A percentile compares a stretch with the other conserved stretches of the same genome.
phyloP scores from a whole-genome alignment of 257 asterid genomes.

The Plantago elongata region DNA sequence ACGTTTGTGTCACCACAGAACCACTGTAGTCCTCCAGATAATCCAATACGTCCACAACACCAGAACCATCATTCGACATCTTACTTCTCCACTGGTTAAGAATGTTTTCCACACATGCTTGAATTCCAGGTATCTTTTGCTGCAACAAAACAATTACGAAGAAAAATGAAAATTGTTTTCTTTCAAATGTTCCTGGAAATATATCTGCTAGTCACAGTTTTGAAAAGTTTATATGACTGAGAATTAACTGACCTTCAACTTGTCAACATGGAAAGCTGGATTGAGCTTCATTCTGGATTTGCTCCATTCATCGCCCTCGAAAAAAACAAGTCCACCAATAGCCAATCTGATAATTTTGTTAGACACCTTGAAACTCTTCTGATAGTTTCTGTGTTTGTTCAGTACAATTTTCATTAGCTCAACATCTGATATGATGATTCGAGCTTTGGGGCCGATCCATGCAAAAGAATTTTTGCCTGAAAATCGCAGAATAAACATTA shows the following conservation, averaged over 20 bases:
- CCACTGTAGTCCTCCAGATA: conserved; percentile 6
- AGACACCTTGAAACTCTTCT: conserved; percentile 13
- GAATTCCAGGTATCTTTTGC: conserved; percentile 23
- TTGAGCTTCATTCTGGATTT: conserved; percentile 5
- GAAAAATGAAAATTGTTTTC: no score
- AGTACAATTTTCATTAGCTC: conserved; percentile 12
- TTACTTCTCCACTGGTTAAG: conserved; percentile 10
- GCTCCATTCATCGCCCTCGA: conserved; percentile 17
- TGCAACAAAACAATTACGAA: background rate
- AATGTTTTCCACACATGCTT: conserved; percentile 1
- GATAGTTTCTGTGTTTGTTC: conserved; percentile 9
- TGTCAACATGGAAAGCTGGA: conserved; percentile 4
- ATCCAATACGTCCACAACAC: conserved; percentile 6
- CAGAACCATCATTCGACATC: background rate
- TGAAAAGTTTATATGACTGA: background rate
- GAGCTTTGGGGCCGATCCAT: conserved; percentile 24
- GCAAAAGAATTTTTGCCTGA: conserved; percentile 18
- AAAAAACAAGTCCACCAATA: conserved; percentile 11
- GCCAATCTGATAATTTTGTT: conserved; percentile 7
- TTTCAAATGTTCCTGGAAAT: no score
- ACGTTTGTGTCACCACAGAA: background rate
- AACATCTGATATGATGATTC: conserved; percentile 14
- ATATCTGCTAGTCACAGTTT: background rate
- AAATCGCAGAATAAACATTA: background rate
- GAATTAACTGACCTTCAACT: conserved; percentile 1